phyloP scores from a whole-genome alignment of 495 filamentous ascomycete species.

The Trichodelitschia bisporula region DNA sequence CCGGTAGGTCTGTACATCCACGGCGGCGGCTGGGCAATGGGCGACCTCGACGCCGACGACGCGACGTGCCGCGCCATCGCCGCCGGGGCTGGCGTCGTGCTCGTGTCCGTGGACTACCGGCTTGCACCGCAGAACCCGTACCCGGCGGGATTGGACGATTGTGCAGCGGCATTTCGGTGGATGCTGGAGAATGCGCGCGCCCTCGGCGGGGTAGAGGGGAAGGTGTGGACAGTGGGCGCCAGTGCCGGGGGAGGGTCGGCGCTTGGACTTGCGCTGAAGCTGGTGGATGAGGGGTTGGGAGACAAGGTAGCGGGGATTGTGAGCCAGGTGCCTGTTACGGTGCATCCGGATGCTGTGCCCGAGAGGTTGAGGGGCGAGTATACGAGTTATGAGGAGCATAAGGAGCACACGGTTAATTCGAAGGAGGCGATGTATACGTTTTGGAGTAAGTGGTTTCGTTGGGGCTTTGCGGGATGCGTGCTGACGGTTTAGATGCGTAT shows the following conservation, averaged over 20 bases:
- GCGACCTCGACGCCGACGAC: conserved; percentile 7
- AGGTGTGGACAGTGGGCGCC: conserved; percentile 5
- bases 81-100: conserved; percentile 5
- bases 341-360: conserved; percentile 7
- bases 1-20: conserved; percentile 8
- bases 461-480: no score
- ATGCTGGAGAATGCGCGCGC: conserved; percentile 6
- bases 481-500: conserved; percentile 6
- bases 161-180: conserved; percentile 7
- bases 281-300: conserved; percentile 7
- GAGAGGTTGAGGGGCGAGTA: conserved; percentile 6
- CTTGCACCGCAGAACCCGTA: conserved; percentile 8
- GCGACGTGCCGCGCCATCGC: conserved; percentile 4
- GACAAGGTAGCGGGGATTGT: conserved; percentile 6
- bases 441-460: no score
- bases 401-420: conserved; percentile 6
- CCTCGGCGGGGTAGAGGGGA: conserved; percentile 5
- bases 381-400: conserved; percentile 5
- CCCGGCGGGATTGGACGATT: conserved; percentile 7
- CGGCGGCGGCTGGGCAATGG: conserved; percentile 10
- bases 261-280: conserved; percentile 6
- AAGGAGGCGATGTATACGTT: conserved; percentile 6
- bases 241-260: conserved; percentile 7
- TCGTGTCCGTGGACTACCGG: conserved; percentile 8
- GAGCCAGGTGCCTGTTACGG: conserved; percentile 5